phyloP scores from a whole-genome alignment of 106 monocot species.

The Posidonia australis region DNA sequence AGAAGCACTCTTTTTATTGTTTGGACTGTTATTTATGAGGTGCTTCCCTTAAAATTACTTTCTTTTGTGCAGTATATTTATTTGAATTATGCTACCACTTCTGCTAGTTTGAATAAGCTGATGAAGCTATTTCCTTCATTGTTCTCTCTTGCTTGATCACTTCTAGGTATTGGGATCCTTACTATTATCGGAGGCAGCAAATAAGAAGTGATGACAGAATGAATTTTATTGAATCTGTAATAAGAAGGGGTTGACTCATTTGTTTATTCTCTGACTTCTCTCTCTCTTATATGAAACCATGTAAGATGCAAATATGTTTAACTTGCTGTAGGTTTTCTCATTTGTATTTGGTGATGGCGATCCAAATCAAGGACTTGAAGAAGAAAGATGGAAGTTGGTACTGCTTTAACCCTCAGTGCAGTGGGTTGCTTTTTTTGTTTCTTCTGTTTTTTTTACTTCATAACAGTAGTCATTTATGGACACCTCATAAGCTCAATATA shows the following conservation, averaged over 20 bases:
- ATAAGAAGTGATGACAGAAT: slow-evolving; percentile 41
- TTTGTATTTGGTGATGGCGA: slow-evolving; percentile 99
- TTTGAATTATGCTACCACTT: too few species aligned
- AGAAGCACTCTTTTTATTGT: too few species aligned
- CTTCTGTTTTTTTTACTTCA: background rate
- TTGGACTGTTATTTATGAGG: too few species aligned
- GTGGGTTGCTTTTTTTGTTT: too few species aligned
- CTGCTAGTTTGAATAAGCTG: too few species aligned
- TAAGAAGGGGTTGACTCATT: slow-evolving; percentile 53
- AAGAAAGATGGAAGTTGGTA: slow-evolving; percentile 98
- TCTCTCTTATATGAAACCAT: background rate
- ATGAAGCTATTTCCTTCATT: too few species aligned
- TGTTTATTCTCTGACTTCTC: slow-evolving; percentile 9
- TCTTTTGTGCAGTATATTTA: too few species aligned
- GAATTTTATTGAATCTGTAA: slow-evolving; percentile 99
- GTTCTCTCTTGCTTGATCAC: background rate
- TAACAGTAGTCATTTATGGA: background rate
- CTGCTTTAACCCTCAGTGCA: background rate
- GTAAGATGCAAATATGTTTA: slow-evolving; percentile 3
- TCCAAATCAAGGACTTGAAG: slow-evolving; percentile 97
- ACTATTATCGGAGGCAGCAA: slow-evolving; percentile 65
- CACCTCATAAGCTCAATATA: too few species aligned
- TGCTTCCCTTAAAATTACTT: too few species aligned
- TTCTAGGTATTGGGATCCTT: slow-evolving; percentile 91
- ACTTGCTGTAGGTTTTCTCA: slow-evolving; percentile 73